Percentiles rank a stretch among this genome's conserved stretches.
Conservation (phyloP, 2,329 filamentous ascomycete species). For the Diaporthe nobilis region DNA sequence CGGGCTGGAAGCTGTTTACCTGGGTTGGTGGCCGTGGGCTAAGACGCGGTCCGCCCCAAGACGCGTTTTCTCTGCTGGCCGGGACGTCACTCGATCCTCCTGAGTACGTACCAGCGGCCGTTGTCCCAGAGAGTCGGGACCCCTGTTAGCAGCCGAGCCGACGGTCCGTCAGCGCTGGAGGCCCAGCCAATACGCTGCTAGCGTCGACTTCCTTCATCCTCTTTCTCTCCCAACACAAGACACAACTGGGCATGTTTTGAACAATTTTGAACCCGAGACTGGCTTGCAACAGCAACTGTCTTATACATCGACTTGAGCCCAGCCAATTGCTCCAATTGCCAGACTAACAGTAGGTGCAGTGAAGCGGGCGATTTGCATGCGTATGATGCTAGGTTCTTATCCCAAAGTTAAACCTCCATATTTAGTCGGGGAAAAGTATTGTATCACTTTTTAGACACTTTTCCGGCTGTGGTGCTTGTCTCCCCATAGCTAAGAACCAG, state of each 20-base stretch:
- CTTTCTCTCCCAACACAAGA: not conserved
- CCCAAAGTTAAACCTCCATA: not conserved
- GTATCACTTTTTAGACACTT: not conserved
- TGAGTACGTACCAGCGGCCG: slow-evolving; percentile 15
- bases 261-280: not conserved
- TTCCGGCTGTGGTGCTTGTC: not conserved
- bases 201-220: not conserved
- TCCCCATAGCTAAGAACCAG: too few relatives aligned
- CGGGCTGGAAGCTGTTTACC: slow-evolving; percentile 21
- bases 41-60: slow-evolving; percentile 26
- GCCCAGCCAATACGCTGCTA: not conserved
- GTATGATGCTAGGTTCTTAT: not conserved
- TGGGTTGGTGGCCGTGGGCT: slow-evolving; percentile 10
- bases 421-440: not conserved
- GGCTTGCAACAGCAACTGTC: not conserved
- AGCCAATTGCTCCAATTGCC: not conserved
- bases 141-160: slow-evolving; percentile 18
- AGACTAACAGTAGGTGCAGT: not conserved
- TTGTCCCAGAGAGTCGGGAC: slow-evolving; percentile 8
- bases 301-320: too few relatives aligned
- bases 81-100: slow-evolving; percentile 21
- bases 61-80: slow-evolving; percentile 25
- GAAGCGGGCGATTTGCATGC: not conserved
- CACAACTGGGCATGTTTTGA: not conserved
- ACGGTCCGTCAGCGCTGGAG: not conserved